Evolutionary conservation across 129 eudicot species (phyloP).

Genomic region (Mikania micrantha): DNA sequence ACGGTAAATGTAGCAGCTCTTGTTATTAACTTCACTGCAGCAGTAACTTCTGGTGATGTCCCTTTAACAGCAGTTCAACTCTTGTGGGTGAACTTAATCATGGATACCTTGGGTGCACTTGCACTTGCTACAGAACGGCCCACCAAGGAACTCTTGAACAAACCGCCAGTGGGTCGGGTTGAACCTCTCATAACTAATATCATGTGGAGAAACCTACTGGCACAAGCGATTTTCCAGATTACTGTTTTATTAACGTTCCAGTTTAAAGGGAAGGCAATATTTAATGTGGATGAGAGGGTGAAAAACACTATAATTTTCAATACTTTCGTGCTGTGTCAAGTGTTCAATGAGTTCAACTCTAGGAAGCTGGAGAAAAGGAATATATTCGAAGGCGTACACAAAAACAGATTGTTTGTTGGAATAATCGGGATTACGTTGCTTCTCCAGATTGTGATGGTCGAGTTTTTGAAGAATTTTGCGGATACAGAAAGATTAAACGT

Average conservation of each 20-base stretch:
- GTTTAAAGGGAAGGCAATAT: slow-evolving; percentile 54
- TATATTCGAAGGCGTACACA: slow-evolving; percentile 54
- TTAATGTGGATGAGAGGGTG: slow-evolving; percentile 41
- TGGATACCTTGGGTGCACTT: slow-evolving; percentile 87
- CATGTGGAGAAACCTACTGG: slow-evolving; percentile 85
- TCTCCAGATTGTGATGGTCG: slow-evolving; percentile 86
- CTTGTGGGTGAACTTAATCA: slow-evolving; percentile 79
- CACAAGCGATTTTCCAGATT: slow-evolving; percentile 68
- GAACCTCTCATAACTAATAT: slow-evolving; percentile 79
- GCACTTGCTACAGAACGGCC: slow-evolving; percentile 88
- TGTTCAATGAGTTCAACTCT: slow-evolving; percentile 77
- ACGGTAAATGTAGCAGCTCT: slow-evolving; percentile 81
- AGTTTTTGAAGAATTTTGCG: slow-evolving; percentile 67
- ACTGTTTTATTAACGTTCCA: slow-evolving; percentile 50
- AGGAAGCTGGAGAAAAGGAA: slow-evolving; percentile 72
- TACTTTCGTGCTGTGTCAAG: slow-evolving; percentile 79
- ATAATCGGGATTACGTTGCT: slow-evolving; percentile 63
- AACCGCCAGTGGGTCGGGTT: slow-evolving; percentile 69
- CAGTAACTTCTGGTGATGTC: slow-evolving; percentile 66
- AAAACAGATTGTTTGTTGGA: slow-evolving; percentile 61
- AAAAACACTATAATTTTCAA: slow-evolving; percentile 72
- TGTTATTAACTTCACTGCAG: slow-evolving; percentile 74
- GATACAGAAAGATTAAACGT: slow-evolving; percentile 61
- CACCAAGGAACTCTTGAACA: slow-evolving; percentile 59
- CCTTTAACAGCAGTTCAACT: slow-evolving; percentile 80